Evolutionary conservation across 768 basidiomycete genomes (phyloP).

Genomic region (Crassisporium funariophilum): DNA sequence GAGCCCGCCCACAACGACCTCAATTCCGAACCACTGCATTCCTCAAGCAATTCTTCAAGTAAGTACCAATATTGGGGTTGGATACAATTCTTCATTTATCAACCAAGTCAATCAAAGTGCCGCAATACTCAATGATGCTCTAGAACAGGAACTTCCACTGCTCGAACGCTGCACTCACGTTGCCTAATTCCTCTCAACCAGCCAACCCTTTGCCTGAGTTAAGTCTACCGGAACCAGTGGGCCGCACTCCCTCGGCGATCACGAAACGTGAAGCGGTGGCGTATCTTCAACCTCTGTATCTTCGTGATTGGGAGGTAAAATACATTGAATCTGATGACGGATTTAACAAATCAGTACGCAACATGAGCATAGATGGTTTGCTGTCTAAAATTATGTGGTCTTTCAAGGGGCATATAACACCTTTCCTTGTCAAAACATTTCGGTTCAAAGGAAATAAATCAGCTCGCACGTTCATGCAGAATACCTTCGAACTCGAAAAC

Average conservation of each 20-base stretch:
- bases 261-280: conserved; percentile 28
- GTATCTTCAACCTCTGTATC: conserved; percentile 38
- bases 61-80: too few species aligned
- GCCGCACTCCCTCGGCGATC: conserved; percentile 34
- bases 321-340: conserved; percentile 5
- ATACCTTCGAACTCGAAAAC: conserved; percentile 17
- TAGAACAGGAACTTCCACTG: too few species aligned
- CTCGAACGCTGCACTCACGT: too few species aligned
- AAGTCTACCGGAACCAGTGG: conserved; percentile 9
- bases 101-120: too few species aligned
- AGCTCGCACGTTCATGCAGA: conserved; percentile 20
- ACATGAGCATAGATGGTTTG: not conserved
- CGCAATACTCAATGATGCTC: too few species aligned
- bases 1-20: too few species aligned
- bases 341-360: conserved; percentile 4
- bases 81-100: too few species aligned
- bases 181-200: too few species aligned
- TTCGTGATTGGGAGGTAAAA: conserved; percentile 26
- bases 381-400: not conserved
- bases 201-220: conserved; percentile 9
- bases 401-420: conserved; percentile 12
- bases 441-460: conserved; percentile 18
- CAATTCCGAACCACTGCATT: too few species aligned
- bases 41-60: too few species aligned
- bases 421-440: conserved; percentile 19